These are phyloP conservation scores for Blastocystis sp. DNA, from an alignment of 352 stramenopile genomes.

Conservation along the genomic window DNA sequence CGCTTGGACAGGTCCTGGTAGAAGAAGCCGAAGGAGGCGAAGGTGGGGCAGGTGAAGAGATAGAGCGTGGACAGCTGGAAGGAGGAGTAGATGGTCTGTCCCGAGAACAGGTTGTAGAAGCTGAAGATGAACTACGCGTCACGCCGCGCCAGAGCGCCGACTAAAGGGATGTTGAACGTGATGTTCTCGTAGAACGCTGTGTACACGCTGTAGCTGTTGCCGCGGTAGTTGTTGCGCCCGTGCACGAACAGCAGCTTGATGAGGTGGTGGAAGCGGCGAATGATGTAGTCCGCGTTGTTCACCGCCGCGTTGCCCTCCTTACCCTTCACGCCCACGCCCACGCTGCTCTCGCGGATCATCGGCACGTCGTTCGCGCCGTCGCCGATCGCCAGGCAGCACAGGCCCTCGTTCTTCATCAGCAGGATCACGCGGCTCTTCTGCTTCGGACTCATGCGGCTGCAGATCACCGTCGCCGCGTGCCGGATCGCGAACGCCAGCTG, in stretches of 20 bases:
- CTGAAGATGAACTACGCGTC: conserved; percentile 85
- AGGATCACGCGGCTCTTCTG: conserved; percentile 66
- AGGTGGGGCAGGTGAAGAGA: conserved; percentile 54
- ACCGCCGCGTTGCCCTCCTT: conserved; percentile 98
- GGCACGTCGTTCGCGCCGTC: conserved; percentile 98
- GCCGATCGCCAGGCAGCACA: conserved; percentile 87
- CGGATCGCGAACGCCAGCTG: conserved; percentile 24
- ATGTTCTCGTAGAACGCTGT: conserved; percentile 99
- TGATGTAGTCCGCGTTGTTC: conserved; percentile 95
- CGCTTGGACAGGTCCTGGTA: conserved; percentile 41
- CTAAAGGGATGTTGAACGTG: conserved; percentile 85
- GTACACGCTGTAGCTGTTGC: conserved; percentile 91
- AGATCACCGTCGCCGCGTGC: conserved; percentile 45
- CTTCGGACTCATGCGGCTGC: conserved; percentile 65
- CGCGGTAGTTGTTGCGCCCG: conserved; percentile 96
- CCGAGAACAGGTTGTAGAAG: conserved; percentile 90
- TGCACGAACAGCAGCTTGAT: conserved; percentile 79
- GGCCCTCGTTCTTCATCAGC: conserved; percentile 47
- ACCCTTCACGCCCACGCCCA: conserved; percentile 96
- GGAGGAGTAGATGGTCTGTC: conserved; percentile 76
- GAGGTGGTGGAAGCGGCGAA: conserved; percentile 89
- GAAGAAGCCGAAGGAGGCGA: conserved; percentile 73
- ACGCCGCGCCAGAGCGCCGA: background rate
- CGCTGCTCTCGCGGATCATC: conserved; percentile 98
- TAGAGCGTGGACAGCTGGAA: conserved; percentile 63